A percentile compares a stretch with the other conserved stretches of the same genome.
These are phyloP conservation scores for Novymonas esmeraldas DNA, from an alignment of 208 protist genomes.

Conservation along the genomic window DNA sequence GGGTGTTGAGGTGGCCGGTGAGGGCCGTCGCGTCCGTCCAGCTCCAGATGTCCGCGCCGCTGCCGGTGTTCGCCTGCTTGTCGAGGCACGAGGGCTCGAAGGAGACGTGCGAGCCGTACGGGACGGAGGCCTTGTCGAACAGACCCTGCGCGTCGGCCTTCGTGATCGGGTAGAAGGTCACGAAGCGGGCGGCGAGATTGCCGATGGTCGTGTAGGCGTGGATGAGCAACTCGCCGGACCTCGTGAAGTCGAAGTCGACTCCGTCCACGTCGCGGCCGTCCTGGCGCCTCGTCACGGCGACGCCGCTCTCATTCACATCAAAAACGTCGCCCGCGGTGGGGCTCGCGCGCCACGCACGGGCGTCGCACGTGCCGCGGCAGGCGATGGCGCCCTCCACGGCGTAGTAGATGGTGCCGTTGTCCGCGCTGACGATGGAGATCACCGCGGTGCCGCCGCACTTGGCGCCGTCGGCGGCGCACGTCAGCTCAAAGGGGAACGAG, in stretches of 20 bases:
- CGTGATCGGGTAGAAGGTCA: conserved; percentile 82
- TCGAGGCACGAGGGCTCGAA: conserved; percentile 82
- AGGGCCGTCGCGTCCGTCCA: conserved; percentile 42
- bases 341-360: conserved; percentile 51
- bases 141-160: conserved; percentile 24
- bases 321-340: conserved; percentile 36
- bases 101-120: conserved; percentile 52
- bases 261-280: conserved; percentile 53
- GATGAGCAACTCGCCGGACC: conserved; percentile 58
- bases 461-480: conserved; percentile 31
- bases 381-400: conserved; percentile 56
- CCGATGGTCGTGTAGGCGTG: conserved; percentile 74
- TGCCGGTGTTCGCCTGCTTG: conserved; percentile 56
- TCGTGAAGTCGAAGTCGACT: conserved; percentile 69
- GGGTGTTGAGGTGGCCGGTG: conserved; percentile 58
- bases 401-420: conserved; percentile 46
- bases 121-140: conserved; percentile 40
- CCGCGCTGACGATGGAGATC: conserved; percentile 31
- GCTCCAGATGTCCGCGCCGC: conserved; percentile 58
- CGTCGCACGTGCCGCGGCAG: conserved; percentile 83
- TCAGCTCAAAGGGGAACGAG: conserved; percentile 64
- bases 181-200: conserved; percentile 83
- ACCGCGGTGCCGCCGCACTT: conserved; percentile 40
- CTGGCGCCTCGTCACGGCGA: conserved; percentile 43
- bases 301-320: conserved; percentile 35